phyloP scores from a whole-genome alignment of 2,329 filamentous ascomycete species.

The Epichloe sp. region DNA sequence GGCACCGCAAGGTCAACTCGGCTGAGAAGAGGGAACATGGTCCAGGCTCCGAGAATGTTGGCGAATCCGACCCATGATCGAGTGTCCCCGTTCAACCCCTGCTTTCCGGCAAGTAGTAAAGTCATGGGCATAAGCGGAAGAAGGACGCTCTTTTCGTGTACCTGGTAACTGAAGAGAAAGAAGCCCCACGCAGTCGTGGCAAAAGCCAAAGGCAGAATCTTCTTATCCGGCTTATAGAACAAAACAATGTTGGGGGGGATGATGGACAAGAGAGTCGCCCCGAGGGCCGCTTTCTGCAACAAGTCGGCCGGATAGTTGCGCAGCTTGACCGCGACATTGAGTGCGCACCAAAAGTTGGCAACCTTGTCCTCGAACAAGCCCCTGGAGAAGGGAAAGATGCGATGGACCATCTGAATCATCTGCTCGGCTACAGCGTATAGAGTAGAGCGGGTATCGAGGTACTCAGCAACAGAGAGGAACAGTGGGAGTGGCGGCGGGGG shows the following conservation, averaged over 20 bases:
- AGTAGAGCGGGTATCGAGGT: conserved; percentile 49
- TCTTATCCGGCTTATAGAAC: conserved; percentile 63
- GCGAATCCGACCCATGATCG: conserved; percentile 94
- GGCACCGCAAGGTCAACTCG: conserved; percentile 75
- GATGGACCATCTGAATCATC: conserved; percentile 69
- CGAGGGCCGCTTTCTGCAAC: conserved; percentile 64
- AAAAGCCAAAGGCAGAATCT: conserved; percentile 66
- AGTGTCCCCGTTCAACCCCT: conserved; percentile 62
- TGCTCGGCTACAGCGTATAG: conserved; percentile 70
- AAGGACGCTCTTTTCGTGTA: conserved; percentile 94
- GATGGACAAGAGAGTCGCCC: conserved; percentile 63
- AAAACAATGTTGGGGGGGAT: conserved; percentile 65
- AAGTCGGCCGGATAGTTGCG: conserved; percentile 55
- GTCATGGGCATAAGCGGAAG: conserved; percentile 92
- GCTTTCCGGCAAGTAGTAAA: conserved; percentile 62
- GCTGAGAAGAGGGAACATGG: conserved; percentile 80
- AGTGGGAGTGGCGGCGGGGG: conserved; percentile 49
- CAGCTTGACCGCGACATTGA: conserved; percentile 83
- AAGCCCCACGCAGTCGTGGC: conserved; percentile 88
- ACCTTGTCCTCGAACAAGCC: conserved; percentile 98
- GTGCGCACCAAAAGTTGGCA: conserved; percentile 92
- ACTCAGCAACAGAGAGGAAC: conserved; percentile 42
- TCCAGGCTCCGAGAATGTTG: conserved; percentile 82
- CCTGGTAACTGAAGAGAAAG: conserved; percentile 95
- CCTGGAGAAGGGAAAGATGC: conserved; percentile 92